Conservation (phyloP, 2,329 filamentous ascomycete species). For the Gliomastix tumulicola region DNA sequence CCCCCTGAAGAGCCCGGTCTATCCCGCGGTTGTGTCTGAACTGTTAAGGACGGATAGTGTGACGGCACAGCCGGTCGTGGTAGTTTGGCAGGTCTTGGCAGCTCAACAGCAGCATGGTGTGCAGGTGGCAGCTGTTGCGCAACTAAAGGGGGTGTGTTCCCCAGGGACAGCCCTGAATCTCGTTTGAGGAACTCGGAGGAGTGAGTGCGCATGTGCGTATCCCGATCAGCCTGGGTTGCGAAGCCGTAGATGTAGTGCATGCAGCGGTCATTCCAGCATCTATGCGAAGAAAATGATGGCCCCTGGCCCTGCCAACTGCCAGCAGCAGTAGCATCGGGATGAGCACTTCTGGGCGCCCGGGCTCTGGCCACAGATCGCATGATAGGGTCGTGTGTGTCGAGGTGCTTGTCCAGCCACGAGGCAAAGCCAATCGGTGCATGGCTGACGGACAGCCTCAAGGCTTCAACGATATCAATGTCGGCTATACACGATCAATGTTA, state of each 20-base stretch:
- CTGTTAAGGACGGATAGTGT: conserved; percentile 7
- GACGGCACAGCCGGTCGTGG: conserved; percentile 2
- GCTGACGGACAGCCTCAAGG: conserved; percentile 17
- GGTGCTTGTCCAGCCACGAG: conserved; percentile 45
- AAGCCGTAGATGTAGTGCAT: conserved; percentile 54
- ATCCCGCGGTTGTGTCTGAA: conserved; percentile 6
- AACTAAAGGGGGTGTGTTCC: conserved; percentile 6
- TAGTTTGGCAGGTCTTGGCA: conserved; percentile 1
- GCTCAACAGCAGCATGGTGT: no score
- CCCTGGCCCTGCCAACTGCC: not conserved
- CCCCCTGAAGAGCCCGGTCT: conserved; percentile 7
- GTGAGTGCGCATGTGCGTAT: conserved; percentile 43
- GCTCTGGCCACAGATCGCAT: conserved; percentile 14
- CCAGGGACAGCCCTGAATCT: conserved; percentile 35
- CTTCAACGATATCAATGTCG: conserved; percentile 22
- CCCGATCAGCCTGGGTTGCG: conserved; percentile 39
- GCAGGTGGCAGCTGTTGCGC: not conserved
- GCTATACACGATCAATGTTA: no score
- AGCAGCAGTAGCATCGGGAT: not conserved
- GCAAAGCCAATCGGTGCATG: conserved; percentile 38
- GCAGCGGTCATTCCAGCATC: conserved; percentile 48
- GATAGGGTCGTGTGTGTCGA: conserved; percentile 40
- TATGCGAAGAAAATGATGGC: conserved; percentile 25
- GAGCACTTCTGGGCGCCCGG: not conserved
- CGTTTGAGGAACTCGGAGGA: conserved; percentile 24